phyloP scores from a whole-genome alignment of 176 grass and related monocot genomes.

The Ampelocalamus luodianensis region DNA sequence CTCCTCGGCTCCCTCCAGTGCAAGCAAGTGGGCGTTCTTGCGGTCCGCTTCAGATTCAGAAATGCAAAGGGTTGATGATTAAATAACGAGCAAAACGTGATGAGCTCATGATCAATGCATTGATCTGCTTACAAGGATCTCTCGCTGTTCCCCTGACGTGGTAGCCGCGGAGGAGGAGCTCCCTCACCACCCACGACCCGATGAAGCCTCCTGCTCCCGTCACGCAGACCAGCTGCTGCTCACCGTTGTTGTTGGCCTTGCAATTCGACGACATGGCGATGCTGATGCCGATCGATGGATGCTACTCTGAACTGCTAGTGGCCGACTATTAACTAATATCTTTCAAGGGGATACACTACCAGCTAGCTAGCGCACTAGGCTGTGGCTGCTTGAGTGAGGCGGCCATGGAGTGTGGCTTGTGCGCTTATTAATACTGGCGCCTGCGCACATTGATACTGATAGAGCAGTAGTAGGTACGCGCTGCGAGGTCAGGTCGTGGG shows the following conservation, averaged over 20 bases:
- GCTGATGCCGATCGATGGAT: neutral
- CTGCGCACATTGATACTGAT: too few relatives aligned
- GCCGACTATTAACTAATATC: too few relatives aligned
- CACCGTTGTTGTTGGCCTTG: neutral
- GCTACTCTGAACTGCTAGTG: neutral
- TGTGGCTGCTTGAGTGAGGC: too few relatives aligned
- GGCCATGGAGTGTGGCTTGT: too few relatives aligned
- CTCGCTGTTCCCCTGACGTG: constrained; percentile 58
- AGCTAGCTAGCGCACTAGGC: too few relatives aligned
- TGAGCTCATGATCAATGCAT: too few relatives aligned
- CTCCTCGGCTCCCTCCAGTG: constrained; percentile 37
- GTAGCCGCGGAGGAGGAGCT: constrained; percentile 54
- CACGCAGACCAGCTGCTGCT: constrained; percentile 48
- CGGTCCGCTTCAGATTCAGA: neutral
- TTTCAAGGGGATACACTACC: too few relatives aligned
- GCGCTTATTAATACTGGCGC: too few relatives aligned
- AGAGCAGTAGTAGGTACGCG: too few relatives aligned
- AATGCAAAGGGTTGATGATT: neutral
- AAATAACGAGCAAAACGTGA: too few relatives aligned
- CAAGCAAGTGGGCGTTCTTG: constrained; percentile 53
- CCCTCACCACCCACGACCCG: constrained; percentile 55
- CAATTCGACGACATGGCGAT: constrained; percentile 4
- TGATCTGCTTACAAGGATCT: constrained; percentile 10
- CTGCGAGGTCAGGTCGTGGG: too few relatives aligned
- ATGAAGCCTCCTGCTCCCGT: constrained; percentile 62